Base-by-base conservation (phyloP, 2,329 filamentous ascomycete species). In the Fusarium siculi region DNA sequence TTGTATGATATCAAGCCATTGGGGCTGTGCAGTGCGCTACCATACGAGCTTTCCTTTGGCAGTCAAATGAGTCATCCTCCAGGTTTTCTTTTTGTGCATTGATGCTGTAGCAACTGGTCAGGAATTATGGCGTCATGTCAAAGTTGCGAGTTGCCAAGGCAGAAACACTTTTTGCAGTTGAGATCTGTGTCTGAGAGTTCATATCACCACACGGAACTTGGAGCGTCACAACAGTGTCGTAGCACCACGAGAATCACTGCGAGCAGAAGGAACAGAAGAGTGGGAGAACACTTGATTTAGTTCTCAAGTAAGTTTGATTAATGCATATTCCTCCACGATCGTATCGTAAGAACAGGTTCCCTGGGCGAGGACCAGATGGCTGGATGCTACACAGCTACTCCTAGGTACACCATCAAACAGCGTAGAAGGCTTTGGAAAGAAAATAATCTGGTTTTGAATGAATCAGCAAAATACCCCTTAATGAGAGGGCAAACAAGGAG, bases 311-410 rank as follows among this genome's bases (percentile, higher is more conserved):
- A 42, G 5, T 36, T 36, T 37, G 8, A 42, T 34, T 11, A 40
- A 54, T 40, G 18, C 28, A 18, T 60, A 23, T 37, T 39, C 28
- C 18, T 60, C 57, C 36, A 54, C 46, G n/a, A 40, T 30, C 36
- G 36, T 60, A 32, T 34, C 32, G 36, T 34, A 53, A 39, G 21
- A 60, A 42, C 16, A 40, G 25, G 11, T 25, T 53, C 28, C 21
- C 14, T 42, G 18, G 46, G 46, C 4, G 34, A 34, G 15, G 28
- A 23, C 36, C 23, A 40, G 28, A 14, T 42, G 46, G 46, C 57
- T 54, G 36, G 46, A 19, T 54, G 57, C 57, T 34, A 60, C 46
- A 40, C 57, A 54, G 46, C 28, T 28, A 60, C 36, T 60, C 32
- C 46, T 34, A 28, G 57, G 47, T 34, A 39, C 28, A 34, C 23